Conservation (phyloP, 257 asterid genomes). For the Gentiana macrophylla region DNA sequence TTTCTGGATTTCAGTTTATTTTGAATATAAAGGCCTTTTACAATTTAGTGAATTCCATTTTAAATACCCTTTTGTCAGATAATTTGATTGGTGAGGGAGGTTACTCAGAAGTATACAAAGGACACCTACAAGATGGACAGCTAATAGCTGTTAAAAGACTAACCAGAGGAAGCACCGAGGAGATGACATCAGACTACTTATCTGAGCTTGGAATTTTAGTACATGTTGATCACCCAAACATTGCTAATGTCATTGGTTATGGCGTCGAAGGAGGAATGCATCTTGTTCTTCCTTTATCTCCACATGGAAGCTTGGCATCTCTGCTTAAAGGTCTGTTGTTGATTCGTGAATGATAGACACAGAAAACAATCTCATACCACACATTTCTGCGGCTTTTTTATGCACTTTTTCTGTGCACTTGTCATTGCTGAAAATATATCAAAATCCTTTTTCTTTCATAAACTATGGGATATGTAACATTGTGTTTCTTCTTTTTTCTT, state of each 20-base stretch:
- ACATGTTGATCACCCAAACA: slow-evolving; percentile 86
- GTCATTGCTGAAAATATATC: too few relatives aligned
- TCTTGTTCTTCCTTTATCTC: slow-evolving; percentile 92
- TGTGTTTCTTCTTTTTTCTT: slow-evolving; percentile 3
- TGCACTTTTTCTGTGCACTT: too few relatives aligned
- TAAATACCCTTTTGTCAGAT: slow-evolving; percentile 20
- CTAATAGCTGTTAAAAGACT: slow-evolving; percentile 76
- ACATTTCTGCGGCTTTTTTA: too few relatives aligned
- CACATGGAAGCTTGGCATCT: slow-evolving; percentile 84
- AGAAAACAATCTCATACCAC: too few relatives aligned
- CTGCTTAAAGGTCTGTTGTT: slow-evolving; percentile 43
- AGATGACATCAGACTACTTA: slow-evolving; percentile 83
- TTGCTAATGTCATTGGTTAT: slow-evolving; percentile 78
- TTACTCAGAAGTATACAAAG: slow-evolving; percentile 89
- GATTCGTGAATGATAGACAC: background rate
- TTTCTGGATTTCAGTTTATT: too few relatives aligned
- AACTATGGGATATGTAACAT: background rate
- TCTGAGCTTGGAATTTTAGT: slow-evolving; percentile 94
- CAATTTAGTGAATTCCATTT: background rate
- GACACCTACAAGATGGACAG: slow-evolving; percentile 67
- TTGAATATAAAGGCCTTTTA: too few relatives aligned
- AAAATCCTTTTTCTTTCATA: background rate
- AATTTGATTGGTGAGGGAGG: slow-evolving; percentile 95
- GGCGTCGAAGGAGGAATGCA: slow-evolving; percentile 99
- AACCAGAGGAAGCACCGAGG: slow-evolving; percentile 78